Conservation (phyloP, 108 stramenopile genomes). For the Licmophora abbreviata region DNA sequence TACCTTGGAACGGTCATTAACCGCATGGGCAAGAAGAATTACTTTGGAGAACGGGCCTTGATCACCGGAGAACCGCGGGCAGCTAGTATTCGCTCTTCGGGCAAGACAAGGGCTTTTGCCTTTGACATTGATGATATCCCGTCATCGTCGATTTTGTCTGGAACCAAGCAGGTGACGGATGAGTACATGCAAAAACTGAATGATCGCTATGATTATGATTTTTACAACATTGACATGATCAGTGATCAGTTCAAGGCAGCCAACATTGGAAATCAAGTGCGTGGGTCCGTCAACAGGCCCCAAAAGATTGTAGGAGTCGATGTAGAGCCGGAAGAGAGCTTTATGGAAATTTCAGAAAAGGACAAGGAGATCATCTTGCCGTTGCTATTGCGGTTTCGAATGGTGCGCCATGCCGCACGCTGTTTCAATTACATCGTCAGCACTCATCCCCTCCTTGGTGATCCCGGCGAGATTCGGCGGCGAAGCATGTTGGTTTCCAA, state of each 20-base stretch:
- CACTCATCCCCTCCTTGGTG: conserved; percentile 54
- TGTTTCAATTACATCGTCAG: conserved; percentile 79
- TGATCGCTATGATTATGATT: conserved; percentile 65
- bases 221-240: conserved; percentile 39
- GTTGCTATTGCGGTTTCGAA: conserved; percentile 47
- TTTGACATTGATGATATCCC: conserved; percentile 75
- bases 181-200: conserved; percentile 42
- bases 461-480: conserved; percentile 43
- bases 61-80: conserved; percentile 88
- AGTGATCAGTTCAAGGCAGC: conserved; percentile 42
- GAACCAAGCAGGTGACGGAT: conserved; percentile 32
- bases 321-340: conserved; percentile 41
- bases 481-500: conserved; percentile 56
- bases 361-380: conserved; percentile 21
- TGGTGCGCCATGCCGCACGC: conserved; percentile 57
- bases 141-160: conserved; percentile 51
- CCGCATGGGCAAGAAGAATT: conserved; percentile 57
- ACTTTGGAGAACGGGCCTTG: conserved; percentile 86
- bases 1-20: conserved; percentile 75
- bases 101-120: conserved; percentile 51
- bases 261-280: conserved; percentile 37
- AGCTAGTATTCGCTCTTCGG: conserved; percentile 70
- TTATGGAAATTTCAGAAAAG: conserved; percentile 44
- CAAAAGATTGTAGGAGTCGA: conserved; percentile 54
- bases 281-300: conserved; percentile 45